Percentiles rank a stretch among this genome's conserved stretches.
Evolutionary conservation across 352 stramenopile genomes (phyloP).

Genomic region (Pythium vanterpoolii): DNA sequence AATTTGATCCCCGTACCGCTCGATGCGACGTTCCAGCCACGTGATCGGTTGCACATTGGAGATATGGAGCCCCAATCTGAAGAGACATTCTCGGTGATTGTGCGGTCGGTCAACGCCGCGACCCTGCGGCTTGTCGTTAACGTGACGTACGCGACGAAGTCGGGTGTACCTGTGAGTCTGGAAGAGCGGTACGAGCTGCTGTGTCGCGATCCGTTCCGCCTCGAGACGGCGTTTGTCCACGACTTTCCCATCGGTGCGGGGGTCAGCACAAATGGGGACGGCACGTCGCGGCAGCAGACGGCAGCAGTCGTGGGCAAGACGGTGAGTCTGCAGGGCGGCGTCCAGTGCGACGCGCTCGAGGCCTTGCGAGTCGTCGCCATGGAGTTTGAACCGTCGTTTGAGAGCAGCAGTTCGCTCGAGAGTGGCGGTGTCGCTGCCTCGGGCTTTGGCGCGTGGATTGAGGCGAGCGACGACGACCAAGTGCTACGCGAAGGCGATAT

Average conservation of each 20-base stretch:
- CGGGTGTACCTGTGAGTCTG: conserved; percentile 54
- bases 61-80: conserved; percentile 41
- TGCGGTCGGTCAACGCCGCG: conserved; percentile 45
- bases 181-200: conserved; percentile 64
- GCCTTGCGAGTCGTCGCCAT: conserved; percentile 50
- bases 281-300: conserved; percentile 31
- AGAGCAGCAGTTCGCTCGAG: conserved; percentile 13
- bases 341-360: conserved; percentile 55
- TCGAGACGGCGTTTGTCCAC: conserved; percentile 54
- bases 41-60: conserved; percentile 35
- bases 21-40: conserved; percentile 47
- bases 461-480: conserved; percentile 17
- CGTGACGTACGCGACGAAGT: conserved; percentile 65
- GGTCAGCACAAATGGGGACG: conserved; percentile 13
- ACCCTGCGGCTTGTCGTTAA: conserved; percentile 42
- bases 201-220: conserved; percentile 58
- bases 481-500: conserved; percentile 58
- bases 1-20: conserved; percentile 42
- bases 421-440: conserved; percentile 30
- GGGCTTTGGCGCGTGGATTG: conserved; percentile 34
- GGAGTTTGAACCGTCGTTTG: conserved; percentile 38
- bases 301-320: conserved; percentile 62
- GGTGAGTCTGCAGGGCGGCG: conserved; percentile 50
- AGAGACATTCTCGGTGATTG: conserved; percentile 49
- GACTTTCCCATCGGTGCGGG: conserved; percentile 56